Evolutionary conservation across 805 yeast genomes (phyloP), one percentile per base, ranked within the genome.

Genomic region (Priceomyces haplophilus): DNA sequence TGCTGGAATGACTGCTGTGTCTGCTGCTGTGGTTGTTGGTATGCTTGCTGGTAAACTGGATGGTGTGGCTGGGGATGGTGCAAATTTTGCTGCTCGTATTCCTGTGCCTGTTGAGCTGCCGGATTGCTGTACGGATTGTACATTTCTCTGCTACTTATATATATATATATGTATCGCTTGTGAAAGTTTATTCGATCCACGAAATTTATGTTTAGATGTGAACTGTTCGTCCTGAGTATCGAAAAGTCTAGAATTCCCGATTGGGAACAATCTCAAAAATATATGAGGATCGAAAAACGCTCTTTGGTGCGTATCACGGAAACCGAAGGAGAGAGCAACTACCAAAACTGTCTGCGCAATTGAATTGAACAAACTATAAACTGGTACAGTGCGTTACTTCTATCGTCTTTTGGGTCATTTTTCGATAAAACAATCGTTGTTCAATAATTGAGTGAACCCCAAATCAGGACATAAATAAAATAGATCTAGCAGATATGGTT

Each of bases 61-160:
- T 50, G 52, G 27, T 52, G 56, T 34, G 65, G 67, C 36, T 60
- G 63, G 7, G 65, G 67, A 38, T 61, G 69, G 41, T 58, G 67
- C 39, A 58, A 47, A 42, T 59, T 55, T 39, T 51, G 51, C 42
- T 45, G 47, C 24, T 53, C 59, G 25, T 50, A 55, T 17, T 53
- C 57, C 33, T 51, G 53, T n/a, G 53, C 58, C 37, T 54, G 45
- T 40, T 53, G 51, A 29, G 45, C 48, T 19, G 46, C 50, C 18
- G 46, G 57, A 13, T 62, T 50, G 13, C 67, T 67, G 51, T 69
- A 69, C 4, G 75, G 74, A 41, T 62, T 62, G 47, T 66, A 69
- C 75, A 69, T 69, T 37, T 11, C 34, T 7, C 7, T 3, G 19
- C 8, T 31, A 17, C 13, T 21, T 21, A 6, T 21, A 6, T 21